Base-by-base conservation (phyloP, 2,329 filamentous ascomycete genomes). In the Ophiocordyceps camponoti-rufipedis region DNA sequence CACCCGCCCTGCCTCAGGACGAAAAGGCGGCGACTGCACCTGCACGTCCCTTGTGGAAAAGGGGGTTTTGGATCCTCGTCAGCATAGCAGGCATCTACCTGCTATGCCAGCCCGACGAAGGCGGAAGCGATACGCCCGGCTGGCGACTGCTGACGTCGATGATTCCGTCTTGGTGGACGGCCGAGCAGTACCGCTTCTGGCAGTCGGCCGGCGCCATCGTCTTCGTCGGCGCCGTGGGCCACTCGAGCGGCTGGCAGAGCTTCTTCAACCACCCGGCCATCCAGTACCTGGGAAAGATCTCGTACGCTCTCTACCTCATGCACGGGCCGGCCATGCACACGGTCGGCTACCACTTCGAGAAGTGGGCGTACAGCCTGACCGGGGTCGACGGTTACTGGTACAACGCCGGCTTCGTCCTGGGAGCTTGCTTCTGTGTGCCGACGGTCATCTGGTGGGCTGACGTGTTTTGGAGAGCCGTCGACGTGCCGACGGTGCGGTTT, bases 251-350 rank as follows among this genome's bases (percentile, higher is more conserved):
- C 4, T 69, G 72, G 62, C 69, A 71, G 52, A 58, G 60, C 16
- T 59, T 75, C 47, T 75, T 78, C 58, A 69, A 69, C 53, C 60
- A 62, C 1, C 53, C 58, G 2, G 51, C 65, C 14, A 62, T 75
- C 3, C 73, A 76, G 53, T 79, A 78, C 56, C 60, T 79, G 6
- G 75, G 75, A 48, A 69, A 69, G 54, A 70, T 79, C 51, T 77
- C 72, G 45, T 80, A 75, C 54, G 69, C 72, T 44, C 55, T 80
- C 28, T 80, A 80, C 55, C 65, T 80, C 13, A 70, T 78, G 62
- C 75, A 80, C 54, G 72, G 74, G 1, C 70, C 72, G 4, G 65
- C 70, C 2, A 65, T 71, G 53, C 72, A 75, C 51, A 66, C 67
- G 2, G 52, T 70, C 16, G 73, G 73, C 11, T 76, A 74, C 51